phyloP scores from a whole-genome alignment of 2,329 filamentous ascomycete species.

The Teratosphaeria gauchensis region DNA sequence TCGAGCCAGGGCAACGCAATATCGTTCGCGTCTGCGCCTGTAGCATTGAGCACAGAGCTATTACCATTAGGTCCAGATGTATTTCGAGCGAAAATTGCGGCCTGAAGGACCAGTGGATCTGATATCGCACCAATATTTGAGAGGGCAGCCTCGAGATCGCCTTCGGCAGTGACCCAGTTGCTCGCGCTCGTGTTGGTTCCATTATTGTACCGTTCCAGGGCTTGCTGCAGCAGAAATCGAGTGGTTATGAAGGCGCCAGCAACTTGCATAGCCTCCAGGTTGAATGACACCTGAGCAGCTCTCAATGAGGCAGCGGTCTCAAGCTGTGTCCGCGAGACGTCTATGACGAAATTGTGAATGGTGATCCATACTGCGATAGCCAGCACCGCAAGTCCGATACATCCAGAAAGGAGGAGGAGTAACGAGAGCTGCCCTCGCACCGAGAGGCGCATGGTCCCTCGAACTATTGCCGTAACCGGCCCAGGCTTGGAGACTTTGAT shows the following conservation, averaged over 20 bases:
- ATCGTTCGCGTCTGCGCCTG: constrained; percentile 38
- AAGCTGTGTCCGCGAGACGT: constrained; percentile 49
- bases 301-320: constrained; percentile 77
- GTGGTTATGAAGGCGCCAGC: constrained; percentile 64
- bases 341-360: constrained; percentile 52
- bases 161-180: constrained; percentile 52
- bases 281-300: constrained; percentile 67
- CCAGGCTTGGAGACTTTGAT: background rate
- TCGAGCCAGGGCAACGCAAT: constrained; percentile 41
- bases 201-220: constrained; percentile 44
- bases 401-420: constrained; percentile 65
- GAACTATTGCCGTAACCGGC: background rate
- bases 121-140: constrained; percentile 39
- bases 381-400: constrained; percentile 66
- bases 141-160: constrained; percentile 63
- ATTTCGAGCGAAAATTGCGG: constrained; percentile 62
- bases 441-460: constrained; percentile 60
- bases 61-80: constrained; percentile 43
- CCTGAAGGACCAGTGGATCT: constrained; percentile 54
- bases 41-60: constrained; percentile 55
- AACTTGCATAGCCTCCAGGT: constrained; percentile 68
- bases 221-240: constrained; percentile 43
- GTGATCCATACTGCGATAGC: constrained; percentile 63
- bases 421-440: constrained; percentile 80
- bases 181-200: constrained; percentile 43